These are phyloP conservation scores for Arthrobotrys sinensis DNA, from an alignment of 2,329 filamentous ascomycete genomes.

Conservation along the genomic window DNA sequence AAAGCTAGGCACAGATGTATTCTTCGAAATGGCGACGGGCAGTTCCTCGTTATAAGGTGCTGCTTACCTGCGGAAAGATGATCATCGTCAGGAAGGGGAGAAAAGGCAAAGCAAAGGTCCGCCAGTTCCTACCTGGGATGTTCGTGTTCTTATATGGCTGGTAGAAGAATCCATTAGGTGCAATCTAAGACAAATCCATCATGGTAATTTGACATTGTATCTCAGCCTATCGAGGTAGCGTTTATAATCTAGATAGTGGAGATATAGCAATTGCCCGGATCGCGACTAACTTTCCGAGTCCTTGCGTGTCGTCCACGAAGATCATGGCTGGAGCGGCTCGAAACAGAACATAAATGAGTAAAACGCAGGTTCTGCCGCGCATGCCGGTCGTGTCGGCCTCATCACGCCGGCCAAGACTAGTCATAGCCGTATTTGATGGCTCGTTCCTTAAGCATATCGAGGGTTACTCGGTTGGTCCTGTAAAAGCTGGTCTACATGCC, in stretches of 20 bases:
- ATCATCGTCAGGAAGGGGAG: constrained; percentile 42
- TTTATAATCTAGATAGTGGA: constrained; percentile 12
- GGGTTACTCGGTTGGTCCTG: constrained; percentile 35
- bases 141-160: constrained; percentile 41
- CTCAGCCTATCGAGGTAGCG: constrained; percentile 11
- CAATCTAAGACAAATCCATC: constrained; percentile 26
- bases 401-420: constrained; percentile 21
- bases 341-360: constrained; percentile 39
- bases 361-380: constrained; percentile 49
- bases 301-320: constrained; percentile 12
- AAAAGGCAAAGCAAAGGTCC: constrained; percentile 20
- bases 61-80: constrained; percentile 25
- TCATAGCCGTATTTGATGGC: constrained; percentile 17
- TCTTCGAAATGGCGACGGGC: background rate
- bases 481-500: constrained; percentile 46
- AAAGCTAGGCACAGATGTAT: constrained; percentile 2
- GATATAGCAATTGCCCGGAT: constrained; percentile 25
- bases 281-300: constrained; percentile 33
- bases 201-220: constrained; percentile 11
- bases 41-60: constrained; percentile 31
- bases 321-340: constrained; percentile 36
- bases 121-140: constrained; percentile 23
- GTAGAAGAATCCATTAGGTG: background rate
- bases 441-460: constrained; percentile 3
- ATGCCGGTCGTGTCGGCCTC: constrained; percentile 10